Evolutionary conservation across 2,329 filamentous ascomycete genomes (phyloP), one percentile per base, ranked within the genome.

Genomic region (Diaporthe vaccinii): DNA sequence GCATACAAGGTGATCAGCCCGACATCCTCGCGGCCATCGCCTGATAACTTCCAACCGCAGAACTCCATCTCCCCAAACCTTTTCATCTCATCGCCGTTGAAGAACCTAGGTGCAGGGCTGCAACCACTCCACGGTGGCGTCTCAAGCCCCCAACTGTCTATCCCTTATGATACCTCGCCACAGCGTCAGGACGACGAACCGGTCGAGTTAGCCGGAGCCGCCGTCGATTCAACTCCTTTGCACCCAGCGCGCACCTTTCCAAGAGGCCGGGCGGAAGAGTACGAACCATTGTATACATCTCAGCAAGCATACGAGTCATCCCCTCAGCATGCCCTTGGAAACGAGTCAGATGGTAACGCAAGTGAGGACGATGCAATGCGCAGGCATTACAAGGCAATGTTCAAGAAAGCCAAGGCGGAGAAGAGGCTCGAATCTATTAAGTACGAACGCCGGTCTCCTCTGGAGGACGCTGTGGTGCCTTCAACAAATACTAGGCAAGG

Each of bases 1-100:
- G 88, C 85, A 1, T 79, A 86, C 22, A 89, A 87, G 78, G 84
- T 83, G 34, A 81, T 84, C 61, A 91, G 89, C 75, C 90, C 90
- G 28, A 91, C 89, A 0, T 91, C 89, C 1, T 91, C 89, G 1
- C 85, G 89, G 15, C 90, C 90, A 0, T 91, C 90, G 1, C 89
- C 89, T 0, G 83, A 86, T 57, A 78, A 87, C 5, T 85, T 88
- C 15, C 78, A 79, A 20, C 57, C 51, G 20, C 80, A 84, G 34
- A 84, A 88, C 69, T 82, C 84, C 1, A 86, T 87, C 5, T 89
- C 88, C 3, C 85, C 88, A 0, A 87, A 87, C 58, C 81, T 82
- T 2, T 79, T 84, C 57, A 77, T 82, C 2, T 86, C 83, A 0
- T 91, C 89, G 1, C 89, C 89, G 0, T 79, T 90, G 2, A 90